Evolutionary conservation across 768 basidiomycete genomes (phyloP), one percentile per base, ranked within the genome.

Genomic region (Xerocomellus chrysenteron): DNA sequence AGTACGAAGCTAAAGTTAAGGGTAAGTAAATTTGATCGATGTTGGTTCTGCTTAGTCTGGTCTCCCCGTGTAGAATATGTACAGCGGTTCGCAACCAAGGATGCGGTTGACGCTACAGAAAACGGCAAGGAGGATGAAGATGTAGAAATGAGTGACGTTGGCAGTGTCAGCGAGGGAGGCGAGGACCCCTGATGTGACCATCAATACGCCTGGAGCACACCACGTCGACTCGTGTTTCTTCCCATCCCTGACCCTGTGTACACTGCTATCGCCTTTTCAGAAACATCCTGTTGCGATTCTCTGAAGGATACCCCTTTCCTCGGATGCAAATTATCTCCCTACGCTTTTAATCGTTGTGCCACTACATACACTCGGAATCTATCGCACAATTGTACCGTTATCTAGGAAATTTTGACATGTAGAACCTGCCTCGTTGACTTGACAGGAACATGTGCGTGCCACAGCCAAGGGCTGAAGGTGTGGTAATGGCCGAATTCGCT

Each of bases 1-100:
- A 93, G 60, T 99, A 99, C 66, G 94, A 96, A 61, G 82, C 81
- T 24, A 96, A 92, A 71, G 95, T 99, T 54, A 93, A 94, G 77
- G 93, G 92, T 89, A 67, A 33, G 81, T 63, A 21, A 39, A 28
- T 33, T 26, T 47, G 39, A 30, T 41, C 40, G 37, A 41, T 19
- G 16, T n/a, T 17, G 32, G 43, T 44, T 19, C 24, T 26, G 30
- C 37, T 62, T 42, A 62, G 42, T 30, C 33, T 42, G 17, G 19
- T 52, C 35, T 19, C 40, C 17, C 21, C 32, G 9, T n/a, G 43
- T 65, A 95, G 94, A 97, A 65, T 98, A 98, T 68, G 96, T 98
- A n/a, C 88, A 92, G 64, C 82, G 92, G 51, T 99, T 85, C 66
- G 97, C 97, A 14, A 95, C 89, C 37, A 89, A 92, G 75, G 94